Evolutionary conservation across 768 basidiomycete genomes (phyloP), one percentile per base, ranked within the genome.

Genomic region (Suillus americanus): DNA sequence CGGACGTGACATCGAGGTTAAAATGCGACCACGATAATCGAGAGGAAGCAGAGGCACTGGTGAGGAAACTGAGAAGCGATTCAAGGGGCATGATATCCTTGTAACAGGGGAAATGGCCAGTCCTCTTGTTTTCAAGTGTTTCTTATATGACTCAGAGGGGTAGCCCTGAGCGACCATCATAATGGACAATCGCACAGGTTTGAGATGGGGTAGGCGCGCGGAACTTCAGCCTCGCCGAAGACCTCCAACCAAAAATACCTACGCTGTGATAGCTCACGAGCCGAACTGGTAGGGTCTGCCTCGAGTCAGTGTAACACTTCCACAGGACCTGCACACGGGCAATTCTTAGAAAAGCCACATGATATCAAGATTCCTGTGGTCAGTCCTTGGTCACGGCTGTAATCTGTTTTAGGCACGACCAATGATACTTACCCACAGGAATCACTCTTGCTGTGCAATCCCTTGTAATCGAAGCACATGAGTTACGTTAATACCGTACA

Each of bases 1-100:
- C 77, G 1, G 75, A 64, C 0, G 61, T 54, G 18, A 20, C 5
- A 38, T 73, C 68, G 2, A 78, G 64, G 6, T 66, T 64, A 16
- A 48, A 56, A 30, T 59, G 6, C 6, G 65, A 33, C 40, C 25
- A 41, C 18, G 53, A 35, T 33, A 41, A 59, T 28, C 18, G 18
- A 40, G 38, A 20, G 18, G 25, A 20, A 20, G 25, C 3, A 40
- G 38, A 10, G 12, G 2, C 18, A 13, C 25, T 20, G 18, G 38
- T 41, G 40, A 59, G 6, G 25, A 41, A 59, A 59, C 14, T 41
- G 40, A 41, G 5, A 20, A 25, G 40, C 3, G 40, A 30, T 41
- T 41, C 18, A 6, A 20, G 10, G n/a, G 57, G 10, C 57, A 41
- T 59, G 16, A 25, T 59, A 10, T 16, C 16, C 25, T 59, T 28